Evolutionary conservation across 495 filamentous ascomycete genomes (phyloP), one percentile per base, ranked within the genome.

Genomic region (Penicillium salamii): DNA sequence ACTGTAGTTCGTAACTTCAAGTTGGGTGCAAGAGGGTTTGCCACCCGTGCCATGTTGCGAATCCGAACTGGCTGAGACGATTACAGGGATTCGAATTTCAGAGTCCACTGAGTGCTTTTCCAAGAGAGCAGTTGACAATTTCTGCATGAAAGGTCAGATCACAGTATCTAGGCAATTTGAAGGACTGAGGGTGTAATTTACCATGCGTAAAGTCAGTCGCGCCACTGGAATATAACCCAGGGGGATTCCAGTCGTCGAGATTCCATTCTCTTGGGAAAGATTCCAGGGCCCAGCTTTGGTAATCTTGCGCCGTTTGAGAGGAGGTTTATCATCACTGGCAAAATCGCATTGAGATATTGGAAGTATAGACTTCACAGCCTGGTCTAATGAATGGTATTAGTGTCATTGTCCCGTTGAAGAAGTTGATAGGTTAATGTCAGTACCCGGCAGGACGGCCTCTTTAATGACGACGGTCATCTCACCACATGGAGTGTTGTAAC

Each of bases 241-340:
- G 36, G 67, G 68, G 3, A 61, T 47, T 32, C 56, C 44, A 19
- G 51, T 50, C 3, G 32, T n/a, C 2, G 61, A 62, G 12, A 62
- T 6, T 2, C 61, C 62, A 40, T 55, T 42, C 23, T 50, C 14
- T 6, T 58, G 18, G 20, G 49, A 37, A 7, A 74, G 49, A 23
- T 57, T 67, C 14, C 44, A 54, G n/a, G 47, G 23, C 3, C 39
- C 46, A 17, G 55, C 37, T 33, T 59, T 53, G 9, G 34, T 7
- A 28, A 65, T 20, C 49, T 71, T 76, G 50, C 67, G 70, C 35
- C 72, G 70, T 55, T 76, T 76, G 19, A 31, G 57, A 8, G 54
- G 58, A 49, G 38, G 65, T 7, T 42, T 52, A 40, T 65, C 46
- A 23, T 19, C 28, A 20, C 59, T 50, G 2, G 32, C 28, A 20